Evolutionary conservation across 2,329 filamentous ascomycete genomes (phyloP).

Genomic region (Xylaria hypoxylon): DNA sequence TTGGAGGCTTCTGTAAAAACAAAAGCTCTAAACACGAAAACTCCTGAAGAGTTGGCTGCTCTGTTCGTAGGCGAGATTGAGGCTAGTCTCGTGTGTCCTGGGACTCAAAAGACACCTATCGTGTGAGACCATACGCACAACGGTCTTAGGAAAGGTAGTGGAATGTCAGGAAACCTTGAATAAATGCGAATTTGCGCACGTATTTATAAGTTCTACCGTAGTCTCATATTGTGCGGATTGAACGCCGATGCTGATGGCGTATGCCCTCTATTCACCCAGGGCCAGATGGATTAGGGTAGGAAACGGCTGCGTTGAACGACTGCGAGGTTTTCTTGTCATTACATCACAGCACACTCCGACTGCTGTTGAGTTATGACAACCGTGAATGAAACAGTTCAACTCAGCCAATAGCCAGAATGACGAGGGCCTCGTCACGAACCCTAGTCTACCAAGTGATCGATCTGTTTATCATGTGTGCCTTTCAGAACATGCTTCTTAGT

Average conservation of each 20-base stretch:
- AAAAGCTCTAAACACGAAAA: background rate
- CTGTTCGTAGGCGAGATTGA: background rate
- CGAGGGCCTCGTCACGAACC: background rate
- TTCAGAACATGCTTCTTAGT: background rate
- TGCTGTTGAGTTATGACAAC: background rate
- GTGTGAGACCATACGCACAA: background rate
- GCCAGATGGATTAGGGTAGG: background rate
- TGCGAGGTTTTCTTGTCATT: background rate
- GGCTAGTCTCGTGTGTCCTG: background rate
- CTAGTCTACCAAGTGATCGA: too few species aligned
- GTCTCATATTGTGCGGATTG: background rate
- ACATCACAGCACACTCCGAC: background rate
- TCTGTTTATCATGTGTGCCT: background rate
- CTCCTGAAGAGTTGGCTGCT: background rate
- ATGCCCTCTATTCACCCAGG: background rate
- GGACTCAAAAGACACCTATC: background rate
- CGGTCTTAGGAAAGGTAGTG: background rate
- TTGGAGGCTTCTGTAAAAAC: background rate
- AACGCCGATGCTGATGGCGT: background rate
- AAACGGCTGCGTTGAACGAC: background rate
- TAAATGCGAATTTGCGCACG: background rate
- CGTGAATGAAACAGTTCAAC: background rate
- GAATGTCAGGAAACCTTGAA: background rate
- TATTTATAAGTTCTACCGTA: background rate
- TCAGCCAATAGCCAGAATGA: background rate